Evolutionary conservation across 306 rosid genomes (phyloP), one percentile per base, ranked within the genome.

Genomic region (Psophocarpus tetragonolobus): DNA sequence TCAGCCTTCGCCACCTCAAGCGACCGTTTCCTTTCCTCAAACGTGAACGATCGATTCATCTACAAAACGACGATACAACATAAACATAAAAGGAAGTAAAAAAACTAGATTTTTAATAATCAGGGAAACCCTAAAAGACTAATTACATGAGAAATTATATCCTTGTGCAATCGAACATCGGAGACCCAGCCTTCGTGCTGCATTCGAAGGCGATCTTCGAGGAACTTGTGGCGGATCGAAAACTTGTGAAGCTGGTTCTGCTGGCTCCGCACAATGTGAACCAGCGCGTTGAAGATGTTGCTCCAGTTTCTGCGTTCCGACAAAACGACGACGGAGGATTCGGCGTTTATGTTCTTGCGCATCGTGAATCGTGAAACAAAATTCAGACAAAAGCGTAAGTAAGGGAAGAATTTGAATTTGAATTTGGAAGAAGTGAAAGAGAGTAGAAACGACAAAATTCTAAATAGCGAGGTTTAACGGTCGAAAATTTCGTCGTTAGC

Each of bases 181-280:
- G 83, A 90, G 65, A 5, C 20, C 99, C 94, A 87, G 3, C 85
- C 87, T 7, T 88, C 87, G 35, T 91, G 88, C 77, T 89, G 93
- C 85, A 76, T 64, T 73, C 39, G 42, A 56, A 90, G 39, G 0
- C 87, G 90, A 58, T 91, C 90, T 85, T 86, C 82, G 38, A 91
- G 88, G 73, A 87, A 24, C 53, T 85, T 87, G 17, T 92, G 85
- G 51, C 85, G 90, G 38, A 35, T 74, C 24, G 83, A 84, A 57
- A 90, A 84, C 4, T 87, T 71, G 24, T 82, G 94, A 54, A 95
- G 88, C 90, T 92, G 92, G 10, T 73, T 78, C 54, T 92, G 93
- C 85, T 89, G 91, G 48, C 65, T 76, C 35, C 71, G 80, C 47
- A 91, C 24, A 85, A 91, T 91, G 33, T 84, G 82, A 38, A 84